These are phyloP conservation scores for Talaromyces albobiverticillius DNA, from an alignment of 2,329 filamentous ascomycete genomes.

Conservation along the genomic window DNA sequence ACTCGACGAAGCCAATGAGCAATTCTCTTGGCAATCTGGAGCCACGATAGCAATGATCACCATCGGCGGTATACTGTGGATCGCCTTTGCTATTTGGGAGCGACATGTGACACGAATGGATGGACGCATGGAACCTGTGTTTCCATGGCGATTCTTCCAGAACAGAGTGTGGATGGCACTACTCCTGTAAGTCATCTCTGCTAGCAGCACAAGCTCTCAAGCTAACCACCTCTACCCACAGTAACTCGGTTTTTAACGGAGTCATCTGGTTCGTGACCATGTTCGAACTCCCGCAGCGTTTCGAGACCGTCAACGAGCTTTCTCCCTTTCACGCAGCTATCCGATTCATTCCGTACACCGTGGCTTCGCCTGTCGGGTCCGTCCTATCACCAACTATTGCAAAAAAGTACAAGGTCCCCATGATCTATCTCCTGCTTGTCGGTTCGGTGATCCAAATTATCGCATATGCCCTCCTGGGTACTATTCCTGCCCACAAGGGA, in stretches of 20 bases:
- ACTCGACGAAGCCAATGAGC: conserved; percentile 11
- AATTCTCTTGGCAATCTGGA: conserved; percentile 17
- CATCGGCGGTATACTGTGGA: neutral
- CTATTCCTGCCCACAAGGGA: conserved; percentile 15
- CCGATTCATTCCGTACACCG: conserved; percentile 2
- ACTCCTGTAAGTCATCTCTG: conserved; percentile 12
- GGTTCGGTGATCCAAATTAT: conserved; percentile 30
- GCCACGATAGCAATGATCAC: conserved; percentile 11
- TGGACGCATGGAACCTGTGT: conserved; percentile 15
- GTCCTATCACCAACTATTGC: neutral
- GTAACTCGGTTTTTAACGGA: conserved; percentile 27
- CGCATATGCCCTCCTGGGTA: conserved; percentile 31
- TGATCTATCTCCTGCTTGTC: conserved; percentile 29
- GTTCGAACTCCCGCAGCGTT: conserved; percentile 15
- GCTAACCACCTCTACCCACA: neutral
- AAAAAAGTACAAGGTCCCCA: conserved; percentile 19
- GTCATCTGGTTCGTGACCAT: conserved; percentile 27
- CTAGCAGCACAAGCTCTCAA: neutral
- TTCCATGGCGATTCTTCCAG: conserved; percentile 15
- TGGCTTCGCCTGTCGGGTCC: neutral
- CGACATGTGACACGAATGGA: neutral
- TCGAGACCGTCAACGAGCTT: neutral
- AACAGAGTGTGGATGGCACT: conserved; percentile 16
- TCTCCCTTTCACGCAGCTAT: conserved; percentile 5
- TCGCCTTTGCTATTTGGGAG: neutral